Evolutionary conservation across 2,329 filamentous ascomycete species (phyloP).

Genomic region (Chrysoporthe deuterocubensis): DNA sequence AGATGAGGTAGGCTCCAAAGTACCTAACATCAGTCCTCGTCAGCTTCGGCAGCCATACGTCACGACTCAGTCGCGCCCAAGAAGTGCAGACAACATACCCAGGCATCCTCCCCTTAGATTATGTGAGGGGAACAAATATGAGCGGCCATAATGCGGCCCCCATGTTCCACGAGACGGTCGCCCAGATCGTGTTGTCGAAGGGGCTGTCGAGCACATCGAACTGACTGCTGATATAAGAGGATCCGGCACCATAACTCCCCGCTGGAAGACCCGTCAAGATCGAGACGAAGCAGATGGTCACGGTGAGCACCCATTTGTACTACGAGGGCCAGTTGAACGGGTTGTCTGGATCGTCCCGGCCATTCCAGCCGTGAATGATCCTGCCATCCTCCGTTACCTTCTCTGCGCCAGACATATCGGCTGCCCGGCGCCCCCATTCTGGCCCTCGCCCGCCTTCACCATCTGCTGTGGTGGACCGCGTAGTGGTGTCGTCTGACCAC

Average conservation of each 20-base stretch:
- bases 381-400: slow-evolving; percentile 36
- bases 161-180: slow-evolving; percentile 27
- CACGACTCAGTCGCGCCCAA: not conserved
- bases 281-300: slow-evolving; percentile 24
- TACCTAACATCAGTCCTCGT: slow-evolving; percentile 3
- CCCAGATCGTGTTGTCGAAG: slow-evolving; percentile 28
- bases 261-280: slow-evolving; percentile 23
- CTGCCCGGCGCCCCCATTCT: slow-evolving; percentile 11
- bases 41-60: not conserved
- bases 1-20: slow-evolving; percentile 25
- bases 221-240: slow-evolving; percentile 17
- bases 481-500: slow-evolving; percentile 12
- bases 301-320: slow-evolving; percentile 45
- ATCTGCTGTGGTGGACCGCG: not conserved
- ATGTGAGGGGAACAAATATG: slow-evolving; percentile 23
- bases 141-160: slow-evolving; percentile 24
- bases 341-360: slow-evolving; percentile 51
- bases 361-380: slow-evolving; percentile 53
- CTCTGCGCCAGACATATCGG: slow-evolving; percentile 14
- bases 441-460: not conserved
- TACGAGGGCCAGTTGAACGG: slow-evolving; percentile 56
- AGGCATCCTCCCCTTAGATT: slow-evolving; percentile 26
- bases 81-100: slow-evolving; percentile 7
- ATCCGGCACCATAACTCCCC: slow-evolving; percentile 22
- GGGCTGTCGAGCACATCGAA: slow-evolving; percentile 21